Conservation (phyloP, 2,329 filamentous ascomycete genomes). For the Fusarium goolgardi region DNA sequence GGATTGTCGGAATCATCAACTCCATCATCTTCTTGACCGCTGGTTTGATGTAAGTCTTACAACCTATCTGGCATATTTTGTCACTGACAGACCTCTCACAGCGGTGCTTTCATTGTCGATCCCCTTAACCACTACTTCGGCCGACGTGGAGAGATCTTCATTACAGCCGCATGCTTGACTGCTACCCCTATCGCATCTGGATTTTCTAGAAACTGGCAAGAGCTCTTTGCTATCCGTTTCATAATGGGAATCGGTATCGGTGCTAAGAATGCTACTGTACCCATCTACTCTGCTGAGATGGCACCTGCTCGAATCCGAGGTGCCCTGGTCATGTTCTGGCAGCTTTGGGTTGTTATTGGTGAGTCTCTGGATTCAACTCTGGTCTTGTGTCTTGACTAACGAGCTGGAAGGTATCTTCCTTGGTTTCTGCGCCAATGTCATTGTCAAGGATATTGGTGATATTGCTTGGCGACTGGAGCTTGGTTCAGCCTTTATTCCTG, state of each 20-base stretch:
- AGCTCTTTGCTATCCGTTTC: slow-evolving; percentile 74
- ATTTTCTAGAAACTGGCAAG: slow-evolving; percentile 73
- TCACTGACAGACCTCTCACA: neutral
- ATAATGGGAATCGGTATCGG: slow-evolving; percentile 77
- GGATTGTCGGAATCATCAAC: slow-evolving; percentile 75
- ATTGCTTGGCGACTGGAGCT: slow-evolving; percentile 59
- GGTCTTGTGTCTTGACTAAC: rapidly evolving
- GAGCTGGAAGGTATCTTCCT: slow-evolving; percentile 49
- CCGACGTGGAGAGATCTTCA: slow-evolving; percentile 71
- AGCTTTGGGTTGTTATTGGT: slow-evolving; percentile 72
- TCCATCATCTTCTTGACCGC: slow-evolving; percentile 47
- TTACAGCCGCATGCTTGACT: slow-evolving; percentile 78
- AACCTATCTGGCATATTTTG: rapidly evolving
- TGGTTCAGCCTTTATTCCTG: slow-evolving; percentile 71
- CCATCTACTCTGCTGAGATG: slow-evolving; percentile 81
- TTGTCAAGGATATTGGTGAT: slow-evolving; percentile 43
- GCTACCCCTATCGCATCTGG: slow-evolving; percentile 72
- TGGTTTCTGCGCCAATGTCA: slow-evolving; percentile 56
- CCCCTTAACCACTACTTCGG: slow-evolving; percentile 64
- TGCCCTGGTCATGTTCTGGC: slow-evolving; percentile 85
- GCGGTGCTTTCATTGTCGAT: slow-evolving; percentile 61
- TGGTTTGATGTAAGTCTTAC: slow-evolving; percentile 42
- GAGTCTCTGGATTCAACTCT: rapidly evolving
- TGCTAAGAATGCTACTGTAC: slow-evolving; percentile 72
- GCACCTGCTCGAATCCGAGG: slow-evolving; percentile 75